Percentiles rank a stretch among this genome's conserved stretches.
These are phyloP conservation scores for Phoma sp. DNA, from an alignment of 2,329 filamentous ascomycete genomes.

Conservation along the genomic window DNA sequence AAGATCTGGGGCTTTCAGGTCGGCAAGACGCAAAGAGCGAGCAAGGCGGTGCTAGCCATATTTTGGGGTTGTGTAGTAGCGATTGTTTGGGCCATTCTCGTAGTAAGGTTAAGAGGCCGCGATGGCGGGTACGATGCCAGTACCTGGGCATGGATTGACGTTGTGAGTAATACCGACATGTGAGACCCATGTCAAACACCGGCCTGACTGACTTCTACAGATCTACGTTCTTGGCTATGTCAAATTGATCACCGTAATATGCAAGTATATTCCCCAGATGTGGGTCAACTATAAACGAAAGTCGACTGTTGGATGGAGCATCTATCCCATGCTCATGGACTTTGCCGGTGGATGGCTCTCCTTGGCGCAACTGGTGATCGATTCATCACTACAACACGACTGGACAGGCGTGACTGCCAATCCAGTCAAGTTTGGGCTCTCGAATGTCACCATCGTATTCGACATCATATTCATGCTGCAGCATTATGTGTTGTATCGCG, in stretches of 20 bases:
- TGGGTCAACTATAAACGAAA: conserved; percentile 82
- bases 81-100: conserved; percentile 54
- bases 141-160: conserved; percentile 69
- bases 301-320: conserved; percentile 88
- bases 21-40: conserved; percentile 59
- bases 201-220: conserved; percentile 32
- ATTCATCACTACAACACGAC: conserved; percentile 82
- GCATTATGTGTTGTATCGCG: conserved; percentile 80
- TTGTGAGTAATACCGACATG: conserved; percentile 52
- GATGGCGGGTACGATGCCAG: conserved; percentile 54
- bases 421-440: conserved; percentile 85
- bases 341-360: conserved; percentile 81
- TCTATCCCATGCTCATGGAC: conserved; percentile 82
- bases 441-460: conserved; percentile 85
- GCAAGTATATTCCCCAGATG: conserved; percentile 82
- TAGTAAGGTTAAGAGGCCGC: conserved; percentile 52
- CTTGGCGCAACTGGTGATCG: conserved; percentile 79
- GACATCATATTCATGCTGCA: conserved; percentile 86
- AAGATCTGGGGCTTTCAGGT: conserved; percentile 76
- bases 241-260: conserved; percentile 84
- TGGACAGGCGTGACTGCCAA: conserved; percentile 93
- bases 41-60: conserved; percentile 70
- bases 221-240: conserved; percentile 79
- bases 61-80: conserved; percentile 70
- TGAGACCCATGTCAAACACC: not conserved